Evolutionary conservation across 1,139 yeast species (phyloP).

Genomic region (Geotrichum klebahnii): DNA sequence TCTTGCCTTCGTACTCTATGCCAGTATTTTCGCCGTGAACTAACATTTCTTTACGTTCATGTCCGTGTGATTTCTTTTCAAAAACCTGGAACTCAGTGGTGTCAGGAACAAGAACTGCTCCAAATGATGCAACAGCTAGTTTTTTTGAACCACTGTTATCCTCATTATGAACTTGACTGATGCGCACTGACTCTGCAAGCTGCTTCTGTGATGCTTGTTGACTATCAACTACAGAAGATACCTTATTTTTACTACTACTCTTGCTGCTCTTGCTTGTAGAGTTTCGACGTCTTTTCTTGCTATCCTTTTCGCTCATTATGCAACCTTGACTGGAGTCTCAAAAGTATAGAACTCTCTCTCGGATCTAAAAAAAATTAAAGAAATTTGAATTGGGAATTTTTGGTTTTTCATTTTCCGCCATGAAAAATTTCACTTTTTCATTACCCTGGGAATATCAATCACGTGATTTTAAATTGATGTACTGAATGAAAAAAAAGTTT

Average conservation of each 20-base stretch:
- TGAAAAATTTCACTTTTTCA: neutral
- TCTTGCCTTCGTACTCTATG: constrained; percentile 67
- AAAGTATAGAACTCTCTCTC: neutral
- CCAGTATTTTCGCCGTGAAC: constrained; percentile 76
- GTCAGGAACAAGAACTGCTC: constrained; percentile 63
- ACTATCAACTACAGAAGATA: neutral
- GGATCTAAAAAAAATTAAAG: neutral
- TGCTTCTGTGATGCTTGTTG: neutral
- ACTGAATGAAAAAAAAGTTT: neutral
- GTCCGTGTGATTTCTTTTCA: constrained; percentile 41
- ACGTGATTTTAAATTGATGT: neutral
- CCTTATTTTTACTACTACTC: constrained; percentile 1
- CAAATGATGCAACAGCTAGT: constrained; percentile 53
- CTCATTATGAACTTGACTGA: constrained; percentile 12
- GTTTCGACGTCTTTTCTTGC: constrained; percentile 20
- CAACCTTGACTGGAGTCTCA: neutral
- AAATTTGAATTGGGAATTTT: neutral
- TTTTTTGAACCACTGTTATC: constrained; percentile 13
- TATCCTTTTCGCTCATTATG: constrained; percentile 22
- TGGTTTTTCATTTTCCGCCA: too few relatives aligned
- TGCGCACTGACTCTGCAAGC: constrained; percentile 13
- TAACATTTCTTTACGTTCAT: constrained; percentile 43
- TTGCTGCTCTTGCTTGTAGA: constrained; percentile 9
- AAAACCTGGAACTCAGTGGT: constrained; percentile 61
- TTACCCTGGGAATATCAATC: neutral